Conservation (phyloP, 2,329 filamentous ascomycete species). For the Alternaria viburni region DNA sequence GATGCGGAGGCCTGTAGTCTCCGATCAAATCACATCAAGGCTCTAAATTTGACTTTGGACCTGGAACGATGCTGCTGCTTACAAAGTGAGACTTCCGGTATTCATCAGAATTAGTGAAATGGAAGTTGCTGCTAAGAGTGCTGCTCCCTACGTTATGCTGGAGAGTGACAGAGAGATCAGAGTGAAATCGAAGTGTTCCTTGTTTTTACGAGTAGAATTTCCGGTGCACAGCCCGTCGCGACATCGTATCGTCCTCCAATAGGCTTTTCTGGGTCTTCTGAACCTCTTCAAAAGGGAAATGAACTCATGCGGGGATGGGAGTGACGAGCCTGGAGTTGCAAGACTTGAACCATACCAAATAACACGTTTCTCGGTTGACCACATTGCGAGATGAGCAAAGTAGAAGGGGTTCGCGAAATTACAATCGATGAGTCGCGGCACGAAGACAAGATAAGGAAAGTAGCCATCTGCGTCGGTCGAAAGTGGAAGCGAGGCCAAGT, state of each 20-base stretch:
- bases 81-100: background rate
- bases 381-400: background rate
- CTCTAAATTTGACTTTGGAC: background rate
- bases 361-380: too few species aligned
- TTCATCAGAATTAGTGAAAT: background rate
- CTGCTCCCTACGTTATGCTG: background rate
- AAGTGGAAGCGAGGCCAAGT: slow-evolving; percentile 1
- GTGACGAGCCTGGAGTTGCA: background rate
- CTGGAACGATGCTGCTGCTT: background rate
- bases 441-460: background rate
- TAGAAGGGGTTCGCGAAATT: background rate
- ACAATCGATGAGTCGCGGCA: background rate
- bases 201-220: background rate
- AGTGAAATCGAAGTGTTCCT: background rate
- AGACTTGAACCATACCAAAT: background rate
- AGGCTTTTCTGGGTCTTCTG: background rate
- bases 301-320: background rate
- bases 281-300: background rate
- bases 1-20: background rate
- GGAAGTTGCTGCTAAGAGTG: background rate
- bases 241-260: background rate
- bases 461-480: background rate
- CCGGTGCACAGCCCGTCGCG: rapidly evolving
- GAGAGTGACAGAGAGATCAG: background rate
- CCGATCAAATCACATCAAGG: background rate